Percentiles rank a stretch among this genome's conserved stretches.
phyloP scores from a whole-genome alignment of 306 rosid genomes.

The Oemleria cerasiformis region DNA sequence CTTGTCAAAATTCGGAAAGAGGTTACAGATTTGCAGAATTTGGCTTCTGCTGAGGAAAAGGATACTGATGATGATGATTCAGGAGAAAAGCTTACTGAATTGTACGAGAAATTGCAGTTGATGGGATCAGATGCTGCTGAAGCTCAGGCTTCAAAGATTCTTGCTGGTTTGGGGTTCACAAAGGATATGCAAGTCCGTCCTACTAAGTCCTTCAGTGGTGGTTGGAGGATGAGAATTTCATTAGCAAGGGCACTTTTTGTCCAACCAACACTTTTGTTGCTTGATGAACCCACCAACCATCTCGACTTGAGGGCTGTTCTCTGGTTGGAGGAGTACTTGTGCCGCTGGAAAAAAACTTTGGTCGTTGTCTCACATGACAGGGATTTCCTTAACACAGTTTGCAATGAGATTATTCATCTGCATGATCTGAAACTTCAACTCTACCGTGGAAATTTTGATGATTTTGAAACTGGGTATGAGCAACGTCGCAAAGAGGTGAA shows the following conservation, averaged over 20 bases:
- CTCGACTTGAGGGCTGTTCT: slow-evolving; percentile 78
- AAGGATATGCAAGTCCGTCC: slow-evolving; percentile 66
- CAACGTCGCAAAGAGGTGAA: slow-evolving; percentile 68
- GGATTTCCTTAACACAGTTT: slow-evolving; percentile 66
- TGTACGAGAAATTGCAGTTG: slow-evolving; percentile 52
- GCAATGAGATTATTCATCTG: slow-evolving; percentile 60
- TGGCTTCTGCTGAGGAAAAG: slow-evolving; percentile 42
- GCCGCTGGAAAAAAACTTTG: slow-evolving; percentile 61
- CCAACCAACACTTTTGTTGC: slow-evolving; percentile 61
- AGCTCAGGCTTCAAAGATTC: slow-evolving; percentile 73
- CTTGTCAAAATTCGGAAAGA: slow-evolving; percentile 60
- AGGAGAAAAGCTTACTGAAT: slow-evolving; percentile 65
- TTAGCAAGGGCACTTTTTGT: slow-evolving; percentile 70
- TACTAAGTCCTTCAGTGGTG: slow-evolving; percentile 73
- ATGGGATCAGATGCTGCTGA: slow-evolving; percentile 76
- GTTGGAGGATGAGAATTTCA: slow-evolving; percentile 71
- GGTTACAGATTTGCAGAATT: slow-evolving; percentile 54
- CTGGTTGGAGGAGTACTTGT: slow-evolving; percentile 73
- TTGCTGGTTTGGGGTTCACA: slow-evolving; percentile 73
- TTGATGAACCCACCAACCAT: slow-evolving; percentile 65
- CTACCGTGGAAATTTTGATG: slow-evolving; percentile 69
- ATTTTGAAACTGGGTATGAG: slow-evolving; percentile 42
- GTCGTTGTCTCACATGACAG: slow-evolving; percentile 68
- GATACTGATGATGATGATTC: slow-evolving; percentile 42
- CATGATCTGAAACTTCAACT: slow-evolving; percentile 70